Conservation (phyloP, 2,329 filamentous ascomycete genomes). For the Mollisia scopiformis region DNA sequence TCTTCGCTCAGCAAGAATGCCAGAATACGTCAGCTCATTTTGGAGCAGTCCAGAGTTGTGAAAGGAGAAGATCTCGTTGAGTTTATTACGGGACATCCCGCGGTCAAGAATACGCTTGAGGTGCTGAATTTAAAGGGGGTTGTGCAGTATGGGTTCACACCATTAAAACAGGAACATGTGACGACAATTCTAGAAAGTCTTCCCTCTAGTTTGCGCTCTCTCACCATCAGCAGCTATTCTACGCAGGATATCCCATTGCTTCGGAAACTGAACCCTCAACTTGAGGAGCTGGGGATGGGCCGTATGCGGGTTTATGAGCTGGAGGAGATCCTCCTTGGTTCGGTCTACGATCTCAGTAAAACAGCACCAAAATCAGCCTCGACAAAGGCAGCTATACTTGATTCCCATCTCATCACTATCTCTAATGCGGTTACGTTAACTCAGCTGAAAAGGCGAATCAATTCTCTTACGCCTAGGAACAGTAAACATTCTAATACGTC, state of each 20-base stretch:
- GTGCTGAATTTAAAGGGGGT: not conserved
- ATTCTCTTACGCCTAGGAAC: not conserved
- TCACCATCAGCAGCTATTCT: constrained; percentile 17
- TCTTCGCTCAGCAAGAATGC: constrained; percentile 4
- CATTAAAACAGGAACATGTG: not conserved
- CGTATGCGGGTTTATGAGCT: constrained; percentile 19
- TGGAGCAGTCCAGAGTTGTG: constrained; percentile 2
- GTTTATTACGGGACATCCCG: constrained; percentile 8
- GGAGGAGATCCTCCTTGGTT: constrained; percentile 20
- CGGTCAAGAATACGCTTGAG: constrained; percentile 3
- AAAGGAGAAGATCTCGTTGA: not conserved
- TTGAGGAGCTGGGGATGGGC: constrained; percentile 22
- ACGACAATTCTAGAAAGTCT: not conserved
- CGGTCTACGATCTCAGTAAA: not conserved
- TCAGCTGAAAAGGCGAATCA: not conserved
- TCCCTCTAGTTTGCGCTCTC: constrained; percentile 4
- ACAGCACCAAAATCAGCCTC: not conserved
- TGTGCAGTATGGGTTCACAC: not conserved
- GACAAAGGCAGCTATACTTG: not conserved
- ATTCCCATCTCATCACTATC: not conserved
- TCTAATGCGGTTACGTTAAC: not conserved
- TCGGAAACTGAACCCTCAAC: constrained; percentile 10
- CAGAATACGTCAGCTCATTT: constrained; percentile 6
- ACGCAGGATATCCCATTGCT: constrained; percentile 16
- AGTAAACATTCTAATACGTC: too few relatives aligned